These are phyloP conservation scores for Aschersonia sp. DNA, from an alignment of 2,329 filamentous ascomycete species.

Conservation along the genomic window DNA sequence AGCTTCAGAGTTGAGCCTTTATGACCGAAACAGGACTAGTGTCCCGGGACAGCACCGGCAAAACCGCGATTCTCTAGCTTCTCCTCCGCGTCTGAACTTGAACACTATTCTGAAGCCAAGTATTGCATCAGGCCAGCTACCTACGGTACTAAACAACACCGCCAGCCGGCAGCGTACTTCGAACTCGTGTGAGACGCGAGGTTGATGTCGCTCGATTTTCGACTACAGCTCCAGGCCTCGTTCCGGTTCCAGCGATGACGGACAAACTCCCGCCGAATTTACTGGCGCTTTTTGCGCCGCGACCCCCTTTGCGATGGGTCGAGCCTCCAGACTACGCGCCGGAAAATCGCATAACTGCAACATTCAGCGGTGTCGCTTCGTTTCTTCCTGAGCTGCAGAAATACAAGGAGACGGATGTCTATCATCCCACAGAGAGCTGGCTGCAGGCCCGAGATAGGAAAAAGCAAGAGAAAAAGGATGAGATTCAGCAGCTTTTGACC, in stretches of 20 bases:
- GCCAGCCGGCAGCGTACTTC: too few species aligned
- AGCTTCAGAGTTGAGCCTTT: neutral
- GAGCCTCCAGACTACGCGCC: constrained; percentile 71
- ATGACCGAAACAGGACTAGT: constrained; percentile 13
- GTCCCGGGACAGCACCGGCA: constrained; percentile 8
- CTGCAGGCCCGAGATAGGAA: constrained; percentile 74
- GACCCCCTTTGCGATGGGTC: constrained; percentile 81
- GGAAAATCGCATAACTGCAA: constrained; percentile 63
- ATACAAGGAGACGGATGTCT: constrained; percentile 66
- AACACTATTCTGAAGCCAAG: neutral
- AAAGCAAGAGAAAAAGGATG: constrained; percentile 64
- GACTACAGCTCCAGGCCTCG: neutral
- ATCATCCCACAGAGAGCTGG: constrained; percentile 82
- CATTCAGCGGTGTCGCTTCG: constrained; percentile 58
- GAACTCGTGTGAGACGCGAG: too few species aligned
- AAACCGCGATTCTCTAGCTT: constrained; percentile 3
- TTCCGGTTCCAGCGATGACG: constrained; percentile 48
- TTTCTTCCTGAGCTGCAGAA: constrained; percentile 61
- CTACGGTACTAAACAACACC: too few species aligned
- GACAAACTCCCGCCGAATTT: constrained; percentile 91
- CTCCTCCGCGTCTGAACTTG: neutral
- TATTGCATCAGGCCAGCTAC: too few species aligned
- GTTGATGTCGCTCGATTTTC: neutral
- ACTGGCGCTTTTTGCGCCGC: constrained; percentile 85
- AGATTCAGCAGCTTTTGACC: constrained; percentile 45